A percentile compares a stretch with the other conserved stretches of the same genome.
phyloP scores from a whole-genome alignment of 768 basidiomycete species.

The Naganishia vishniacii region DNA sequence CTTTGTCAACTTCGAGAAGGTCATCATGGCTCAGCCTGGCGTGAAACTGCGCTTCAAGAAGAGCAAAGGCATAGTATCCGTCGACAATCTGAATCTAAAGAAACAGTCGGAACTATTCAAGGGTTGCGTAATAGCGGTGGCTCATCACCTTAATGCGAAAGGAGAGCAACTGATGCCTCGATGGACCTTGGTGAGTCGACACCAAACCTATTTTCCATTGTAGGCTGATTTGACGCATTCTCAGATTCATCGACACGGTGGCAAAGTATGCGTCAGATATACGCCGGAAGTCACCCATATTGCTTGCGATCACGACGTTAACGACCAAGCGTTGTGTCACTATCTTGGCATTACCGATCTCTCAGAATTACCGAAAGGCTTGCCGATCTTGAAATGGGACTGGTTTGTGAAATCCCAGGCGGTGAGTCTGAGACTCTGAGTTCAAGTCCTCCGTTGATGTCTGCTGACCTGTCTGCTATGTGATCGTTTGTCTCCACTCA shows the following conservation, averaged over 20 bases:
- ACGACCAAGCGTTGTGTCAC: neutral
- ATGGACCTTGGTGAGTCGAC: neutral
- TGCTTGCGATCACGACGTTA: conserved; percentile 6
- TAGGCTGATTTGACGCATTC: no score
- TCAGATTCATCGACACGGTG: conserved; percentile 2
- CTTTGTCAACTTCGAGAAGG: neutral
- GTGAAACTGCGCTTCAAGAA: neutral
- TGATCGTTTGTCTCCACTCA: no score
- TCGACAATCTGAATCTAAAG: neutral
- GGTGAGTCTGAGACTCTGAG: neutral
- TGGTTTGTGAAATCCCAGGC: neutral
- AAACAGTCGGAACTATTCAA: neutral
- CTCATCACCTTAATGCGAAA: neutral
- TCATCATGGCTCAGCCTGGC: neutral
- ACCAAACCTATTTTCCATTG: neutral
- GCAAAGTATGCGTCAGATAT: conserved; percentile 1
- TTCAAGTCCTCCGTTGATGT: no score
- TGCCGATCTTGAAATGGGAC: neutral
- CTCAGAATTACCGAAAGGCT: neutral
- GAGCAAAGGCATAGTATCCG: conserved; percentile 1
- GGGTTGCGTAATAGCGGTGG: neutral
- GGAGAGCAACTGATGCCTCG: conserved; percentile 1
- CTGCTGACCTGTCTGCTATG: no score
- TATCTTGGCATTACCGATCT: conserved; percentile 3
- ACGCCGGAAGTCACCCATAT: conserved; percentile 13